Evolutionary conservation across 495 filamentous ascomycete genomes (phyloP).

Genomic region (Aspergillus steynii): DNA sequence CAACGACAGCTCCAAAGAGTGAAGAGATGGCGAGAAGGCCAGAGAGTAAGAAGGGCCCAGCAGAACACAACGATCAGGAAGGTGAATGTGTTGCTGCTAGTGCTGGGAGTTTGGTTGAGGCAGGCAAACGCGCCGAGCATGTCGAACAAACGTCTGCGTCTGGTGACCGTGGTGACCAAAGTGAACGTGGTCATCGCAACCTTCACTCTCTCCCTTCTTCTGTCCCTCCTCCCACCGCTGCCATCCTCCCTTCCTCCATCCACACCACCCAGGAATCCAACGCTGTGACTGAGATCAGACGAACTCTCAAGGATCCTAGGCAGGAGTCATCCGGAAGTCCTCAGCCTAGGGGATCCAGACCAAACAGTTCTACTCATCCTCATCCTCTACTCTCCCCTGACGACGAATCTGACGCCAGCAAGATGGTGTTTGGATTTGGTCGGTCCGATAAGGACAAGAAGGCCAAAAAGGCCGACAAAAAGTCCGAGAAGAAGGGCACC

Average conservation of each 20-base stretch:
- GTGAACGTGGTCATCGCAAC: not conserved
- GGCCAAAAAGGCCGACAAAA: not conserved
- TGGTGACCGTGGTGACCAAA: not conserved
- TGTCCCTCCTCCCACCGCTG: constrained; percentile 14
- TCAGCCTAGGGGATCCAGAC: not conserved
- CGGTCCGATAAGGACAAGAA: not conserved
- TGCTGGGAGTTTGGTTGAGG: not conserved
- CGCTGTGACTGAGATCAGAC: not conserved
- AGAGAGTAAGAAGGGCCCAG: not conserved
- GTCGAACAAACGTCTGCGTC: not conserved
- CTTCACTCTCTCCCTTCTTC: not conserved
- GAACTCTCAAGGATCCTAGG: not conserved
- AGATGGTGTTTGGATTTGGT: not conserved
- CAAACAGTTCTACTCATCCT: not conserved
- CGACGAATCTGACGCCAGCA: not conserved
- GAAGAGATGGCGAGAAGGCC: constrained; percentile 1
- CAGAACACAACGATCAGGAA: constrained; percentile 2
- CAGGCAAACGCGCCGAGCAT: constrained; percentile 5
- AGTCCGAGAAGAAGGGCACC: not conserved
- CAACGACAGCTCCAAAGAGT: not conserved
- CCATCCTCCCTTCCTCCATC: constrained; percentile 11
- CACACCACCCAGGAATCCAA: not conserved
- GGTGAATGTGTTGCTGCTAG: constrained; percentile 1
- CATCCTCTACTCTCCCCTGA: not conserved
- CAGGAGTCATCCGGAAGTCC: constrained; percentile 10